Base-by-base conservation (phyloP, 2,329 filamentous ascomycete species). In the Rutstroemia sp. region DNA sequence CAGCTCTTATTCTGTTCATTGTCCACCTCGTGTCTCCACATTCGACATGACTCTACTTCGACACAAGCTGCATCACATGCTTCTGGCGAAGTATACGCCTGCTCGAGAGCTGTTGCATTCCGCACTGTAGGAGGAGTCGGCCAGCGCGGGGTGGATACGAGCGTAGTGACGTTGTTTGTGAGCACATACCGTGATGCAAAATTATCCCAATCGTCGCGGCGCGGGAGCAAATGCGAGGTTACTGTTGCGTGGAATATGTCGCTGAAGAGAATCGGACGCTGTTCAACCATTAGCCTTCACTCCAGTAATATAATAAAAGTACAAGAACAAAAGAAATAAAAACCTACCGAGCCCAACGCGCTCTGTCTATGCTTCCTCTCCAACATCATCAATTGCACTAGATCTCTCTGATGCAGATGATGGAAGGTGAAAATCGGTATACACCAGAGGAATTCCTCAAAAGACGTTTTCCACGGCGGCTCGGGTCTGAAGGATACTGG, bases 401-500 rank as follows among this genome's bases (percentile, higher is more conserved):
- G 18, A 47, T 61, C 59, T 8, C 39, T 49, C 6, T 54, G 53
- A 37, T 61, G 59, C 12, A 61, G 18, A 50, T 59, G 57, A 52
- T 61, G 59, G 10, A 59, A 57, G 3, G 45, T 52, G 27, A 61
- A 59, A 25, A 59, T 38, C 23, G 53, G 50, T 27, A 18, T 41
- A 47, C 59, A 61, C 57, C 53, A 61, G 6, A 42, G 38, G 10
- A 47, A 42, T 21, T 55, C 49, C 2, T 56, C 48, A 18, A 59
- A 61, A 3, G 41, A 41, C n/a, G 54, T 59, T 39, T 53, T 61
- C 54, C 54, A 61, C 4, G 57, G 59, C 37, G 59, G 54, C 44
- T 60, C 56, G 2, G 50, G 57, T 41, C 56, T 30, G 45, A 60
- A 60, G 18, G 56, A 54, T 12, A 39, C 9, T 21, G 46, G 49